Evolutionary conservation across 2,329 filamentous ascomycete species (phyloP).

Genomic region (Chaetomium globosum): DNA sequence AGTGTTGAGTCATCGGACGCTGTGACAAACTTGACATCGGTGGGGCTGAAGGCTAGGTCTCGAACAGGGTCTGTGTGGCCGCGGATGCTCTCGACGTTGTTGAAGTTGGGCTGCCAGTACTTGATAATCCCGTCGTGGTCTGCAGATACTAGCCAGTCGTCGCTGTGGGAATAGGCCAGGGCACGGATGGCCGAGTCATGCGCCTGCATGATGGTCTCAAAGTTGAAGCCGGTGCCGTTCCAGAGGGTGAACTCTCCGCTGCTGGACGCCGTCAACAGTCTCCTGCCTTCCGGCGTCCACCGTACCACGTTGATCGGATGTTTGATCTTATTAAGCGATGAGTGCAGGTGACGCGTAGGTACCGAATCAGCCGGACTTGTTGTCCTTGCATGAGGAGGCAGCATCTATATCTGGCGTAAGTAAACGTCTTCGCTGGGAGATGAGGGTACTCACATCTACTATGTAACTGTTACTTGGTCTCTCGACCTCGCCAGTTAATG

Average conservation of each 20-base stretch:
- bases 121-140: conserved; percentile 95
- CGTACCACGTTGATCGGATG: conserved; percentile 95
- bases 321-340: conserved; percentile 97
- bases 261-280: conserved; percentile 88
- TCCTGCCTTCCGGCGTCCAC: conserved; percentile 94
- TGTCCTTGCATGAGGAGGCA: conserved; percentile 77
- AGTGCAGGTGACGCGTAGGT: conserved; percentile 92
- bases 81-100: conserved; percentile 93
- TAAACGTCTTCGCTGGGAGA: background rate
- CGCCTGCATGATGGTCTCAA: conserved; percentile 98
- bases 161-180: conserved; percentile 86
- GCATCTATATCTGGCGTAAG: conserved; percentile 62
- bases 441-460: conserved; percentile 67
- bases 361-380: conserved; percentile 81
- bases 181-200: conserved; percentile 86
- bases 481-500: conserved; percentile 74
- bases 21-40: conserved; percentile 93
- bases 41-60: conserved; percentile 90
- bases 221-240: conserved; percentile 99
- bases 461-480: conserved; percentile 87
- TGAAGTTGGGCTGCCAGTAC: conserved; percentile 99
- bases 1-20: conserved; percentile 91
- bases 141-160: conserved; percentile 95
- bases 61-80: conserved; percentile 88
- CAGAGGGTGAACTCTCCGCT: conserved; percentile 98